Percentiles rank a stretch among this genome's conserved stretches.
phyloP scores from a whole-genome alignment of 2,329 filamentous ascomycete genomes.

The Colletotrichum karsti region DNA sequence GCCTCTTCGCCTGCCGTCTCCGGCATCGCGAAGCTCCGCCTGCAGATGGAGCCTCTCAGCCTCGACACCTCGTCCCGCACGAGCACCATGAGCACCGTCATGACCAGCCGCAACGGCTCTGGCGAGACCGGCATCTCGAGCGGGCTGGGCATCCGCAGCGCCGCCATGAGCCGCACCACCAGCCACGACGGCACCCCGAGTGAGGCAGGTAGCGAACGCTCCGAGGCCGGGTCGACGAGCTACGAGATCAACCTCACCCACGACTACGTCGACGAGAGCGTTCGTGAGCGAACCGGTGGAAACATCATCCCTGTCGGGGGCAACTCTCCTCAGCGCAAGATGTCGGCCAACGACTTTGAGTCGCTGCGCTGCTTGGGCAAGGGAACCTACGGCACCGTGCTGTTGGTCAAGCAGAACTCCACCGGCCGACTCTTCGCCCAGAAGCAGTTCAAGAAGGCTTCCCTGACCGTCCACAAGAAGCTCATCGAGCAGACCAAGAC shows the following conservation, averaged over 20 bases:
- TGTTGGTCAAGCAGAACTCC: slow-evolving; percentile 87
- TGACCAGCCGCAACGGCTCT: slow-evolving; percentile 57
- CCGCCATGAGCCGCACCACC: slow-evolving; percentile 60
- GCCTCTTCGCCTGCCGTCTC: slow-evolving; percentile 64
- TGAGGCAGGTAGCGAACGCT: slow-evolving; percentile 65
- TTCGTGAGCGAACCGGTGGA: slow-evolving; percentile 50
- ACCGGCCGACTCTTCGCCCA: slow-evolving; percentile 94
- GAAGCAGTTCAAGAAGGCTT: slow-evolving; percentile 98
- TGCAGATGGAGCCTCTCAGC: slow-evolving; percentile 81
- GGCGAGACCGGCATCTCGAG: slow-evolving; percentile 42
- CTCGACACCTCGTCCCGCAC: slow-evolving; percentile 66
- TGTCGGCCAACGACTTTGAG: slow-evolving; percentile 91
- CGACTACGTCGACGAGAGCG: slow-evolving; percentile 81
- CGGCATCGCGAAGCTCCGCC: slow-evolving; percentile 84
- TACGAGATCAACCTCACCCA: slow-evolving; percentile 87
- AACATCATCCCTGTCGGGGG: slow-evolving; percentile 60
- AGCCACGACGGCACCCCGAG: slow-evolving; percentile 66
- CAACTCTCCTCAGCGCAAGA: slow-evolving; percentile 74
- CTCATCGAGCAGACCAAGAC: slow-evolving; percentile 98
- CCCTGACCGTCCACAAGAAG: slow-evolving; percentile 93
- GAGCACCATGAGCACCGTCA: slow-evolving; percentile 62
- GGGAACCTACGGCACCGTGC: slow-evolving; percentile 93
- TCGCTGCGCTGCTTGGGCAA: slow-evolving; percentile 92
- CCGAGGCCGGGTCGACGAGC: slow-evolving; percentile 74
- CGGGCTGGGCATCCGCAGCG: slow-evolving; percentile 55